phyloP scores from a whole-genome alignment of 345 rosid species.

The Eucalyptus caleyi region DNA sequence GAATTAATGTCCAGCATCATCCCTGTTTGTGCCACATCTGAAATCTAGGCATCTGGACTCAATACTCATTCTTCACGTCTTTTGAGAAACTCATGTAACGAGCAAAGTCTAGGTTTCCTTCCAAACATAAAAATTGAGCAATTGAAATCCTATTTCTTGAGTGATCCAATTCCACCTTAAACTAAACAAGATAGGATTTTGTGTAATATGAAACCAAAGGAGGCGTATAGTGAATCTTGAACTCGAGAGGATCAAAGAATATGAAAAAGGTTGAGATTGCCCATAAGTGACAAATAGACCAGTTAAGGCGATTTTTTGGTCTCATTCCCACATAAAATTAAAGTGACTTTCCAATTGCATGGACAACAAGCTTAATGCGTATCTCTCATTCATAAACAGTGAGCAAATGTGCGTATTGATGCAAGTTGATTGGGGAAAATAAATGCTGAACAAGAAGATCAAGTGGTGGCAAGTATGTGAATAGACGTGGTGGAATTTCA shows the following conservation, averaged over 20 bases:
- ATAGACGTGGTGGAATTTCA: not conserved
- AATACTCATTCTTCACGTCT: not conserved
- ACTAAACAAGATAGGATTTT: not conserved
- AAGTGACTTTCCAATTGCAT: not conserved
- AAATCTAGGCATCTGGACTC: rapidly evolving
- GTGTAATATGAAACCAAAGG: not conserved
- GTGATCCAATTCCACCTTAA: not conserved
- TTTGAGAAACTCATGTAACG: not conserved
- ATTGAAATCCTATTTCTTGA: not conserved
- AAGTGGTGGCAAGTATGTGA: not conserved
- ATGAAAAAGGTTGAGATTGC: not conserved
- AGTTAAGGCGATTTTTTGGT: rapidly evolving
- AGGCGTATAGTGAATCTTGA: not conserved
- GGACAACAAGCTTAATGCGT: not conserved
- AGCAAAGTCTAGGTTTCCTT: not conserved
- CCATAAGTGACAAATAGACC: rapidly evolving
- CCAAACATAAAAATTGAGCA: not conserved
- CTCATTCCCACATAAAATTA: not conserved
- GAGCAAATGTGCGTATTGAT: not conserved
- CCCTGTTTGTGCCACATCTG: not conserved
- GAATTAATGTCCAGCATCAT: rapidly evolving
- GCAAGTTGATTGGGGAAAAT: not conserved
- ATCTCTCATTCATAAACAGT: not conserved
- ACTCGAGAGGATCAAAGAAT: not conserved
- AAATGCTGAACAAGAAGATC: not conserved